Evolutionary conservation across 495 filamentous ascomycete genomes (phyloP), one percentile per base, ranked within the genome.

Genomic region (Beverwykella pulmonaria): DNA sequence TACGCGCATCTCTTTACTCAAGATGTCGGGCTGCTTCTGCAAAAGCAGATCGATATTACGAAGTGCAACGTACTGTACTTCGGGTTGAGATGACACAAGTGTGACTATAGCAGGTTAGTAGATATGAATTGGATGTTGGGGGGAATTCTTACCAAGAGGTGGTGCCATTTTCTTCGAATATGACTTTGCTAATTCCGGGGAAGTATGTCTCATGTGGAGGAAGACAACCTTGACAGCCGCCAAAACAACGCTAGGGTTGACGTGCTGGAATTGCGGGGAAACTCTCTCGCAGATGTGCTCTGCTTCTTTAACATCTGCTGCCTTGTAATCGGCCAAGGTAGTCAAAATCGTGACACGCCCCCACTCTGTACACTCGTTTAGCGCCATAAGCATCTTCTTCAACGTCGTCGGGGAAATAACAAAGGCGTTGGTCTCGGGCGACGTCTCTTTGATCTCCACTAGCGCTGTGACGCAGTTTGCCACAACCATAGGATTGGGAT

Each of bases 341-440:
- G 88, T 87, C 48, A 99, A 81, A 61, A 99, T 97, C 6, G 93
- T 97, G 17, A 98, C 92, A 54, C 94, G 82, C n/a, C 94, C 94
- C 94, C 94, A 99, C 79, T 99, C 94, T 12, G 95, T 98, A 75
- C 94, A 99, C 77, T 99, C 94, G 71, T 96, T 98, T 65, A 99
- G 77, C 0, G 94, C 94, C 92, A 98, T 93, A 26, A 98, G 78
- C 76, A 98, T 83, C 78, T 97, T 97, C 80, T 96, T 96, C 60
- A 98, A 82, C 1, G 86, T 92, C 26, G 86, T 82, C 8, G 89
- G 81, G 7, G 89, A 94, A 53, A 99, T 88, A 50, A 90, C 81
- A 58, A 99, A 78, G 12, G 93, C 93, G 53, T 85, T 86, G 0
- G 92, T 97, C 75, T 98, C 95, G 1, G 95, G 93, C 1, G 93